phyloP scores from a whole-genome alignment of 1,139 yeast species.

The Suhomyces terraborum region DNA sequence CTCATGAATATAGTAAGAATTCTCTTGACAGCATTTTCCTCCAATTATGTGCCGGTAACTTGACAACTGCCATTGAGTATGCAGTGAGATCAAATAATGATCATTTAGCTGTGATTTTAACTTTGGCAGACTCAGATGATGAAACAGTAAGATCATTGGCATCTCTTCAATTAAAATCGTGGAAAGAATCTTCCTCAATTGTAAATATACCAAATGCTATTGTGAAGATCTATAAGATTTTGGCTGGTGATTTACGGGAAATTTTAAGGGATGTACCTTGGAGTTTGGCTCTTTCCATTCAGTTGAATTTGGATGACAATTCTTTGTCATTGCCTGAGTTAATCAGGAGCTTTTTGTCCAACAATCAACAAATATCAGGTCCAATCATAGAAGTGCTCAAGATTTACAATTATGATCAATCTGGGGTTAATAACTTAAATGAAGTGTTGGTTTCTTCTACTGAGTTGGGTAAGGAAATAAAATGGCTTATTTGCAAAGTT shows the following conservation, averaged over 20 bases:
- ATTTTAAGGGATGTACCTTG: constrained; percentile 59
- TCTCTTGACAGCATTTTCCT: constrained; percentile 54
- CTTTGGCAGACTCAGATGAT: constrained; percentile 72
- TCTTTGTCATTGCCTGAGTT: constrained; percentile 47
- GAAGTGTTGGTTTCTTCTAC: constrained; percentile 14
- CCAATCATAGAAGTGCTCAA: constrained; percentile 28
- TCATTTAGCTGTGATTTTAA: constrained; percentile 71
- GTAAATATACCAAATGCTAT: constrained; percentile 54
- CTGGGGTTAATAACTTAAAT: constrained; percentile 7
- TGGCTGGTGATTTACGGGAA: constrained; percentile 56
- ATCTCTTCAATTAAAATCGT: constrained; percentile 58
- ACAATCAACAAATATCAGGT: constrained; percentile 6
- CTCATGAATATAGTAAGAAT: constrained; percentile 24
- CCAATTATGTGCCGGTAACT: constrained; percentile 55
- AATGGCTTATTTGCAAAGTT: constrained; percentile 60
- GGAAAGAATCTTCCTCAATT: constrained; percentile 52
- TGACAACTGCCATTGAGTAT: constrained; percentile 59
- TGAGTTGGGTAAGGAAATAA: constrained; percentile 33
- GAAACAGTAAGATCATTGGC: constrained; percentile 58
- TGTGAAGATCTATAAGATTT: constrained; percentile 60
- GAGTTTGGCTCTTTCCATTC: constrained; percentile 61
- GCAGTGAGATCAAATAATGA: constrained; percentile 62
- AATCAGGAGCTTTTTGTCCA: constrained; percentile 24
- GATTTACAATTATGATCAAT: constrained; percentile 20
- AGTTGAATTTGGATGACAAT: constrained; percentile 60